These are phyloP conservation scores for Vaccinium vitisidaea DNA, from an alignment of 148 eudicot genomes.

Conservation along the genomic window DNA sequence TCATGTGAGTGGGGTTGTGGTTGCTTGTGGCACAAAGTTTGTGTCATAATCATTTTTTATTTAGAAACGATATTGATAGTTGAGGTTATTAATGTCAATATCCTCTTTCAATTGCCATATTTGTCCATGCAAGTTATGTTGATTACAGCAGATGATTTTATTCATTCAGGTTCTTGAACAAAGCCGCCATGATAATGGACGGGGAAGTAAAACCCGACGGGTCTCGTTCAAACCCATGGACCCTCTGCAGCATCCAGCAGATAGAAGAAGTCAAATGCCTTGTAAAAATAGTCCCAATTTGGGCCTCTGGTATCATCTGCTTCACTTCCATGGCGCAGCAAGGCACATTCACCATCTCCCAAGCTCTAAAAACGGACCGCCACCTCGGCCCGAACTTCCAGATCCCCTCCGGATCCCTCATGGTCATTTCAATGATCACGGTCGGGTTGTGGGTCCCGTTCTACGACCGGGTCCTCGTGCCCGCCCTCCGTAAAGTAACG, in stretches of 20 bases:
- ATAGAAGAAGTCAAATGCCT: slow-evolving; percentile 78
- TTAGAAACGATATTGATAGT: too few relatives aligned
- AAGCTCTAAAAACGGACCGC: slow-evolving; percentile 49
- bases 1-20: too few relatives aligned
- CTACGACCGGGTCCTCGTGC: slow-evolving; percentile 58
- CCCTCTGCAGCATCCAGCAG: slow-evolving; percentile 61
- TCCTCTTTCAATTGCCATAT: too few relatives aligned
- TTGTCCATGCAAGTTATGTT: background rate
- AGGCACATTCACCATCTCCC: slow-evolving; percentile 44
- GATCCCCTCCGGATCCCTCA: slow-evolving; percentile 54
- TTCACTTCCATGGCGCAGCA: slow-evolving; percentile 46
- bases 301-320: slow-evolving; percentile 57
- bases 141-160: background rate
- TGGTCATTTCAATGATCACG: slow-evolving; percentile 49
- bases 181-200: background rate
- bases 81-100: too few relatives aligned
- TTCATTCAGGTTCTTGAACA: slow-evolving; percentile 2
- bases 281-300: slow-evolving; percentile 56
- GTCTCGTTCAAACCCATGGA: slow-evolving; percentile 51
- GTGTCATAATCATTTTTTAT: too few relatives aligned
- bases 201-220: slow-evolving; percentile 31
- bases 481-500: slow-evolving; percentile 42
- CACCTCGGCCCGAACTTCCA: slow-evolving; percentile 38
- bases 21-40: too few relatives aligned
- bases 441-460: slow-evolving; percentile 58